A percentile compares a stretch with the other conserved stretches of the same genome.
Conservation (phyloP, 345 rosid species). For the rapeseed (Brassica napus) region DNA sequence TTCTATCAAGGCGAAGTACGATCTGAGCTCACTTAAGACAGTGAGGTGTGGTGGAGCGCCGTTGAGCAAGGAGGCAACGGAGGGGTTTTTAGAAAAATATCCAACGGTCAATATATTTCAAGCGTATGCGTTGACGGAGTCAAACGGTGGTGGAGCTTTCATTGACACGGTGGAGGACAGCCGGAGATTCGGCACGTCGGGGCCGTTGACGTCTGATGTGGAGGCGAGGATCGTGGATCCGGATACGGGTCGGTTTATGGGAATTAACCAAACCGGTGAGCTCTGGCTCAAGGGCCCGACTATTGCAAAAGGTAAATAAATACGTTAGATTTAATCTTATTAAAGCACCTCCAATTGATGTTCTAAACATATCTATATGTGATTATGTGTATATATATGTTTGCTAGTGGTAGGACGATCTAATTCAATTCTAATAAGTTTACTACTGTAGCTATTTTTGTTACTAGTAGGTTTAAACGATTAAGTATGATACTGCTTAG, state of each 20-base stretch:
- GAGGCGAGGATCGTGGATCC: constrained; percentile 48
- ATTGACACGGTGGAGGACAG: constrained; percentile 67
- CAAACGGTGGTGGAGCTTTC: constrained; percentile 67
- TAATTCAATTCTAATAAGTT: no score
- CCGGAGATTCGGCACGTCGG: constrained; percentile 67
- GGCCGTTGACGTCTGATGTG: constrained; percentile 52
- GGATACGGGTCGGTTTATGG: constrained; percentile 33
- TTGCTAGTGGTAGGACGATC: no score
- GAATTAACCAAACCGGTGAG: constrained; percentile 58
- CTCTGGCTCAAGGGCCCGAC: constrained; percentile 55
- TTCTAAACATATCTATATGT: no score
- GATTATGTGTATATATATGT: no score
- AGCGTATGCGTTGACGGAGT: constrained; percentile 79
- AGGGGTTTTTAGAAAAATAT: constrained; percentile 60
- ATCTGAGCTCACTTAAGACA: constrained; percentile 57
- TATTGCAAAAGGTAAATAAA: constrained; percentile 9
- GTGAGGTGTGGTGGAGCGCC: constrained; percentile 80
- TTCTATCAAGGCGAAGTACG: constrained; percentile 50
- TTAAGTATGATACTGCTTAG: not conserved
- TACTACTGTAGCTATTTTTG: no score
- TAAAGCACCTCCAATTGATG: no score
- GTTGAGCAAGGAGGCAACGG: constrained; percentile 71
- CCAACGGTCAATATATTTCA: constrained; percentile 54
- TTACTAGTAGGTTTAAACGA: no score
- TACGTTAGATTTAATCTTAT: no score